A percentile compares a stretch with the other conserved stretches of the same genome.
phyloP scores from a whole-genome alignment of 2,329 filamentous ascomycete genomes.

The Trichoderma brevicompactum region DNA sequence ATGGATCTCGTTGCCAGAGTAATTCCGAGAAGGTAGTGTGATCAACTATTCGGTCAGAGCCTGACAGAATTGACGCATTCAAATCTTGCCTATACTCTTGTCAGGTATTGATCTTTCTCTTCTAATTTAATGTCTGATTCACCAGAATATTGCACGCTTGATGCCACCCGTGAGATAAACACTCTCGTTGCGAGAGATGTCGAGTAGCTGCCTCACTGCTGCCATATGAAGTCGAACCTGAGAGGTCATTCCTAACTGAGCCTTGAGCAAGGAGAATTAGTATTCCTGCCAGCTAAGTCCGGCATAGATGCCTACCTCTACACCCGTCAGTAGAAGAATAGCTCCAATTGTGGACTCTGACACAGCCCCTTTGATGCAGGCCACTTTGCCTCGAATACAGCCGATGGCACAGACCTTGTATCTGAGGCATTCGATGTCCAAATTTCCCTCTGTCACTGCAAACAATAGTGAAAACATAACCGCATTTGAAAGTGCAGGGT shows the following conservation, averaged over 20 bases:
- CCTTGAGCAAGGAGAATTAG: not conserved
- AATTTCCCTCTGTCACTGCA: not conserved
- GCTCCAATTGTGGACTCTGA: conserved; percentile 14
- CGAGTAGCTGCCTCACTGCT: not conserved
- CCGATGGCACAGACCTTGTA: not conserved
- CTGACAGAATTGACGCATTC: conserved; percentile 14
- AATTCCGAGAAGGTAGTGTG: conserved; percentile 4
- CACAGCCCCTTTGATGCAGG: not conserved
- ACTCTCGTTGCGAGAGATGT: not conserved
- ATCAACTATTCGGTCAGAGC: not conserved
- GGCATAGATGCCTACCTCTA: conserved; percentile 3
- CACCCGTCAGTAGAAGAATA: conserved; percentile 5
- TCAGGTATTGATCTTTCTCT: not conserved
- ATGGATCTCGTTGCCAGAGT: conserved; percentile 2
- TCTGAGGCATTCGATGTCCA: conserved; percentile 4
- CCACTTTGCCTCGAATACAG: not conserved
- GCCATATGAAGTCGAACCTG: not conserved
- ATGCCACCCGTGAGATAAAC: not conserved
- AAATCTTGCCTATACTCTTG: not conserved
- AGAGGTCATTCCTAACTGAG: conserved; percentile 6
- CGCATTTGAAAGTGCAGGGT: not conserved
- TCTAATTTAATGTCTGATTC: not conserved
- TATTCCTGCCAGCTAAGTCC: not conserved
- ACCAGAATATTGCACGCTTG: conserved; percentile 17
- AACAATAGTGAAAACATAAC: conserved; percentile 4